A percentile compares a stretch with the other conserved stretches of the same genome.
These are phyloP conservation scores for Echium plantagineum DNA, from an alignment of 257 asterid genomes.

Conservation along the genomic window DNA sequence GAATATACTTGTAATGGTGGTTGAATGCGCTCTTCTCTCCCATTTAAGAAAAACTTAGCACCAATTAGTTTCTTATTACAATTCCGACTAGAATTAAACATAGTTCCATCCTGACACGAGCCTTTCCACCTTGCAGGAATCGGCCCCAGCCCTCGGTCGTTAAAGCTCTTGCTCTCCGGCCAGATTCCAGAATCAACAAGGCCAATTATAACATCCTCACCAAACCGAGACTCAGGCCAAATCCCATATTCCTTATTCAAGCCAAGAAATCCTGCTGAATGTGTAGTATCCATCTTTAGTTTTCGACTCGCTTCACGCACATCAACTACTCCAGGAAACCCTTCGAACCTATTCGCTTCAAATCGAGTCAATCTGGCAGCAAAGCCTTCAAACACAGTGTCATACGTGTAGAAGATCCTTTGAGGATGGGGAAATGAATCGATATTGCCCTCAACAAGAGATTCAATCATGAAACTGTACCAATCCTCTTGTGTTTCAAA, in stretches of 20 bases:
- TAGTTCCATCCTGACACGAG: constrained; percentile 4
- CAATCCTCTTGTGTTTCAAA: constrained; percentile 6
- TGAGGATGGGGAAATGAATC: not conserved
- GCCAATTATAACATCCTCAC: constrained; percentile 13
- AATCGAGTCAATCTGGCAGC: constrained; percentile 10
- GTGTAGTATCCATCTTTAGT: constrained; percentile 3
- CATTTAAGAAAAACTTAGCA: constrained; percentile 31
- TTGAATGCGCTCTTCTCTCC: constrained; percentile 19
- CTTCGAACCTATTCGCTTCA: constrained; percentile 6
- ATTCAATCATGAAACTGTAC: constrained; percentile 8
- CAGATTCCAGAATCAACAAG: constrained; percentile 15
- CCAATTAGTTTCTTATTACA: constrained; percentile 23
- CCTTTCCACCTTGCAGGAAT: constrained; percentile 16
- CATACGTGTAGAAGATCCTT: constrained; percentile 10
- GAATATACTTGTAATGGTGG: constrained; percentile 18
- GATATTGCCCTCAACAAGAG: not conserved
- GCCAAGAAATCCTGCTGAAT: constrained; percentile 11
- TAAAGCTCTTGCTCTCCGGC: constrained; percentile 18
- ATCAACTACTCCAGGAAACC: too few species aligned
- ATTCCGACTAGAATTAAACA: not conserved
- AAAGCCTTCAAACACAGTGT: constrained; percentile 8
- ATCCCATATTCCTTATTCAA: constrained; percentile 9
- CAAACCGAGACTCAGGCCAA: constrained; percentile 9
- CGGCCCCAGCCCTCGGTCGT: constrained; percentile 4
- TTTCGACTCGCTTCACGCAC: not conserved